These are phyloP conservation scores for Pseudogymnoascus sp. DNA, from an alignment of 2,329 filamentous ascomycete species.

Conservation along the genomic window DNA sequence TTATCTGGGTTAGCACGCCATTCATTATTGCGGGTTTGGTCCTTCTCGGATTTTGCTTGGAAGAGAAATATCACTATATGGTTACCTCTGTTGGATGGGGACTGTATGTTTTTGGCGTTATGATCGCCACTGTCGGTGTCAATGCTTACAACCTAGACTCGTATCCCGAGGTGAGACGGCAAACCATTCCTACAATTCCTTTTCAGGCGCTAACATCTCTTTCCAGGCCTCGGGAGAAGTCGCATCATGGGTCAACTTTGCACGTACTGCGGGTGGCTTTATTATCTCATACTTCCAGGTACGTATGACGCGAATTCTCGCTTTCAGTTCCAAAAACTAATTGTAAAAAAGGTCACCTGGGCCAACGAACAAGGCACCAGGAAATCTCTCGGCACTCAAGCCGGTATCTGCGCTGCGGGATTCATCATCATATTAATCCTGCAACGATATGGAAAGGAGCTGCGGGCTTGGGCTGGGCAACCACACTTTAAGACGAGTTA, in stretches of 20 bases:
- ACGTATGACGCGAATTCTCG: background rate
- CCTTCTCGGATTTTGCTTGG: conserved; percentile 47
- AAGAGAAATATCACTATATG: conserved; percentile 48
- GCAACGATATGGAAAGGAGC: conserved; percentile 34
- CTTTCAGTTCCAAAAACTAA: background rate
- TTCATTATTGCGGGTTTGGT: conserved; percentile 46
- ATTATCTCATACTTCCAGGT: conserved; percentile 46
- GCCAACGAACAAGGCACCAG: conserved; percentile 38
- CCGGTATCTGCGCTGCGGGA: conserved; percentile 34
- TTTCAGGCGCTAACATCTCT: background rate
- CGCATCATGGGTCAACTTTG: conserved; percentile 46
- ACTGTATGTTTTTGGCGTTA: conserved; percentile 50
- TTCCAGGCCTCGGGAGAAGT: conserved; percentile 39
- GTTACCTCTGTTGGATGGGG: conserved; percentile 44
- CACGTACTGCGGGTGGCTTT: conserved; percentile 45
- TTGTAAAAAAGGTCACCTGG: conserved; percentile 36
- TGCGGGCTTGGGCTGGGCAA: conserved; percentile 34
- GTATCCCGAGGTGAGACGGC: conserved; percentile 45
- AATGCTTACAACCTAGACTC: conserved; percentile 48
- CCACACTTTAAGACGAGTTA: conserved; percentile 30
- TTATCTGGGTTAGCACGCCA: conserved; percentile 41
- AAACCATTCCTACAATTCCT: background rate
- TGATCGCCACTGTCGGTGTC: conserved; percentile 47
- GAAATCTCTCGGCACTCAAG: conserved; percentile 43
- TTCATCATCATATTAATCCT: conserved; percentile 34